These are phyloP conservation scores for Fraxinus excelsior DNA, from an alignment of 257 asterid genomes.

Conservation along the genomic window DNA sequence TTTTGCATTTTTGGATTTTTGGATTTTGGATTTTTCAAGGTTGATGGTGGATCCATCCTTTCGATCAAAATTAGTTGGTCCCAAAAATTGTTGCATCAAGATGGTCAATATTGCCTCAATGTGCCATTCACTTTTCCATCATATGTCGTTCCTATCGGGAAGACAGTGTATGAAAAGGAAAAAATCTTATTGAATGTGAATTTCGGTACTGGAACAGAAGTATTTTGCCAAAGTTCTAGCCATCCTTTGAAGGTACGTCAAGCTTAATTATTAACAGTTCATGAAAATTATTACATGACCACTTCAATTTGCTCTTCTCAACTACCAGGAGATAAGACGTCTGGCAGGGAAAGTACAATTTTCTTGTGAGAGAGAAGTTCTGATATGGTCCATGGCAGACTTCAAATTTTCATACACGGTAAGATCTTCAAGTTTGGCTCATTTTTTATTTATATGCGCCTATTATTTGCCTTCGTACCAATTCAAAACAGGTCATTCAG, in stretches of 20 bases:
- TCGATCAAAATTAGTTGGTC: slow-evolving; percentile 73
- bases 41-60: slow-evolving; percentile 68
- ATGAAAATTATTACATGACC: neutral
- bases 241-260: slow-evolving; percentile 72
- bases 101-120: slow-evolving; percentile 57
- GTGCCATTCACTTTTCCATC: slow-evolving; percentile 83
- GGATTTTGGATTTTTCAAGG: slow-evolving; percentile 42
- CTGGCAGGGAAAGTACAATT: slow-evolving; percentile 45
- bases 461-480: neutral
- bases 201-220: slow-evolving; percentile 50
- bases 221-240: slow-evolving; percentile 48
- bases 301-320: slow-evolving; percentile 9
- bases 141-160: slow-evolving; percentile 56
- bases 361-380: slow-evolving; percentile 57
- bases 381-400: slow-evolving; percentile 67
- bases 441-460: slow-evolving; percentile 1
- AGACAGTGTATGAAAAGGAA: slow-evolving; percentile 47
- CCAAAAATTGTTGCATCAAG: slow-evolving; percentile 66
- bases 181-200: slow-evolving; percentile 59
- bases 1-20: slow-evolving; percentile 22
- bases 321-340: slow-evolving; percentile 52
- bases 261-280: neutral
- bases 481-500: neutral
- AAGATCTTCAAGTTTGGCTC: slow-evolving; percentile 19
- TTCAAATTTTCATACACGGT: slow-evolving; percentile 66